These are phyloP conservation scores for Loxodes magnus DNA, from an alignment of 73 alveolate genomes.

Conservation along the genomic window DNA sequence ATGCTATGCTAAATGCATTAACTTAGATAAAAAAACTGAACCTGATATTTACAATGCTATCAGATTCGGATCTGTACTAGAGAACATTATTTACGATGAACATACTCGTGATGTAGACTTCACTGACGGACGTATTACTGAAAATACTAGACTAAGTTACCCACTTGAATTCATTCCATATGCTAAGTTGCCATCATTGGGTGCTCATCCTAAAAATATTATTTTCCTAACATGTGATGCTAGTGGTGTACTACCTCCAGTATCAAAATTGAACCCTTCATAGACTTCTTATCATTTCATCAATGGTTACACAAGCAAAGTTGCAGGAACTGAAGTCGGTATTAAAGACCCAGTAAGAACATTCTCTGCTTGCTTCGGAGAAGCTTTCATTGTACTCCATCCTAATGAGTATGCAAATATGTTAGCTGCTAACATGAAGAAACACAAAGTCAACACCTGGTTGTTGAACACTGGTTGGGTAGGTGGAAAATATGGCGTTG, in stretches of 20 bases:
- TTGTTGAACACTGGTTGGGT: slow-evolving; percentile 95
- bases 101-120: slow-evolving; percentile 66
- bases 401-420: slow-evolving; percentile 84
- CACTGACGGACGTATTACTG: slow-evolving; percentile 56
- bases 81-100: slow-evolving; percentile 44
- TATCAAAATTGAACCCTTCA: slow-evolving; percentile 72
- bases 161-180: slow-evolving; percentile 88
- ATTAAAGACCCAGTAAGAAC: slow-evolving; percentile 83
- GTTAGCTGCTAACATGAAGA: slow-evolving; percentile 78
- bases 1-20: slow-evolving; percentile 85
- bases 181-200: slow-evolving; percentile 87
- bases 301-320: slow-evolving; percentile 93
- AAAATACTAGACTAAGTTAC: slow-evolving; percentile 57
- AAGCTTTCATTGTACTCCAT: slow-evolving; percentile 89
- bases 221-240: slow-evolving; percentile 93
- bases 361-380: slow-evolving; percentile 96
- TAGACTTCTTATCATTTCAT: slow-evolving; percentile 91
- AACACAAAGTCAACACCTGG: slow-evolving; percentile 79
- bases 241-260: slow-evolving; percentile 94
- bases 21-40: slow-evolving; percentile 69
- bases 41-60: slow-evolving; percentile 90
- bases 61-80: slow-evolving; percentile 75
- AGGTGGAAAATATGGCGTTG: slow-evolving; percentile 89
- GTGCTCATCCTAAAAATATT: slow-evolving; percentile 87
- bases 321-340: slow-evolving; percentile 93